Conservation (phyloP, 176 grass and related monocot genomes). For the Cocos nucifera region DNA sequence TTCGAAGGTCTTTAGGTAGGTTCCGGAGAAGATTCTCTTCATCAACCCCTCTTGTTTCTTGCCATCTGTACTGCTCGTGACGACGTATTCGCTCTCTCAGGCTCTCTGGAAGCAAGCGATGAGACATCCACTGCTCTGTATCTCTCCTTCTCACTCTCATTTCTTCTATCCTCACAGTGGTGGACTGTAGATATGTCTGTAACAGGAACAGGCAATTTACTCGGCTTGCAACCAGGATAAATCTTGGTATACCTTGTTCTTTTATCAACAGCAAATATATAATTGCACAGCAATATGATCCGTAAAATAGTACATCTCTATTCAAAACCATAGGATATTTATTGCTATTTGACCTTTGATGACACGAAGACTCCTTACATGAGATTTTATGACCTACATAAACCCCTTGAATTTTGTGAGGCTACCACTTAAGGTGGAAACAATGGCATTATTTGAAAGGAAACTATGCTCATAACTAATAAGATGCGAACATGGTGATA, state of each 20-base stretch:
- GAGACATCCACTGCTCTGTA: conserved; percentile 83
- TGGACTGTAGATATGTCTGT: conserved; percentile 87
- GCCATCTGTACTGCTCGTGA: conserved; percentile 89
- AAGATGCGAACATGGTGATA: too few relatives aligned
- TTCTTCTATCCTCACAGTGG: conserved; percentile 71
- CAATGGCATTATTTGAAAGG: too few relatives aligned
- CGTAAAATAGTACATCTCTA: too few relatives aligned
- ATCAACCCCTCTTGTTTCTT: conserved; percentile 96
- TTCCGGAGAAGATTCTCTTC: conserved; percentile 75
- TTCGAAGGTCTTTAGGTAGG: conserved; percentile 90
- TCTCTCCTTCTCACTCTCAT: conserved; percentile 86
- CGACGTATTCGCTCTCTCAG: conserved; percentile 74
- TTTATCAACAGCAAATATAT: too few relatives aligned
- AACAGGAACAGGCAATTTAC: conserved; percentile 17
- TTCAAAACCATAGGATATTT: too few relatives aligned
- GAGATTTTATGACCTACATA: too few relatives aligned
- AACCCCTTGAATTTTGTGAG: too few relatives aligned
- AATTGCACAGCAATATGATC: too few relatives aligned
- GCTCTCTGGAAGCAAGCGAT: conserved; percentile 73
- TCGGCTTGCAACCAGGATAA: not conserved
- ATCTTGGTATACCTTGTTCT: not conserved
- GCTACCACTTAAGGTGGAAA: too few relatives aligned
- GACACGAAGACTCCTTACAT: too few relatives aligned
- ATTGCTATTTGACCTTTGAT: too few relatives aligned
- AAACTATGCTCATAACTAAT: too few relatives aligned